phyloP scores from a whole-genome alignment of 2,329 filamentous ascomycete species.

The Stemphylium vesicarium region DNA sequence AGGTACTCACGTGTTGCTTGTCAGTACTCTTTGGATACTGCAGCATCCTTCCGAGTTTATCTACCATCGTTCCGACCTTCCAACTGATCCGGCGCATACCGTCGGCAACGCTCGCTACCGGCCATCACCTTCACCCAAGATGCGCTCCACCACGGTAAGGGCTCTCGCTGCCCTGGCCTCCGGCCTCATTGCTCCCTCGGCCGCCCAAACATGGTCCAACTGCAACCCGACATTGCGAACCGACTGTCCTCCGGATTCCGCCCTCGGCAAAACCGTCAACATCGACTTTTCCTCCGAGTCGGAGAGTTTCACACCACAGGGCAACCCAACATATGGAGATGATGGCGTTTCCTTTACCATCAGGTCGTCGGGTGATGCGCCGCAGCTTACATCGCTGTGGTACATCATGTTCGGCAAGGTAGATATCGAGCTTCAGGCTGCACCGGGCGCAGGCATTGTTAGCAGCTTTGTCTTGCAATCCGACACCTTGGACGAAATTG shows the following conservation, averaged over 20 bases:
- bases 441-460: conserved; percentile 89
- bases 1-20: conserved; percentile 17
- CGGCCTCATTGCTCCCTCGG: conserved; percentile 48
- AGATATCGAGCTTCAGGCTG: conserved; percentile 82
- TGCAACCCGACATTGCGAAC: conserved; percentile 64
- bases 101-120: conserved; percentile 8
- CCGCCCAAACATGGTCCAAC: conserved; percentile 61
- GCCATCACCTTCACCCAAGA: conserved; percentile 22
- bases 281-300: conserved; percentile 83
- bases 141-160: conserved; percentile 41
- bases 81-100: conserved; percentile 3
- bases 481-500: conserved; percentile 92
- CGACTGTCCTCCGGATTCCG: conserved; percentile 75
- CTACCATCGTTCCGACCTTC: conserved; percentile 6
- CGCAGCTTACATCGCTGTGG: conserved; percentile 86
- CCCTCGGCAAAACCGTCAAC: conserved; percentile 79
- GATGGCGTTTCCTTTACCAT: conserved; percentile 86
- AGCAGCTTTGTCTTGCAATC: conserved; percentile 91
- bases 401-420: conserved; percentile 99
- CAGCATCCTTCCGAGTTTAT: conserved; percentile 9
- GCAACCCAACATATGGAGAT: conserved; percentile 73
- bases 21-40: conserved; percentile 11
- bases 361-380: conserved; percentile 76
- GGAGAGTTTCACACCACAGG: conserved; percentile 76
- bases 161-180: conserved; percentile 49